phyloP scores from a whole-genome alignment of 169 alveolate species.

The Plasmodium billcollinsi region DNA sequence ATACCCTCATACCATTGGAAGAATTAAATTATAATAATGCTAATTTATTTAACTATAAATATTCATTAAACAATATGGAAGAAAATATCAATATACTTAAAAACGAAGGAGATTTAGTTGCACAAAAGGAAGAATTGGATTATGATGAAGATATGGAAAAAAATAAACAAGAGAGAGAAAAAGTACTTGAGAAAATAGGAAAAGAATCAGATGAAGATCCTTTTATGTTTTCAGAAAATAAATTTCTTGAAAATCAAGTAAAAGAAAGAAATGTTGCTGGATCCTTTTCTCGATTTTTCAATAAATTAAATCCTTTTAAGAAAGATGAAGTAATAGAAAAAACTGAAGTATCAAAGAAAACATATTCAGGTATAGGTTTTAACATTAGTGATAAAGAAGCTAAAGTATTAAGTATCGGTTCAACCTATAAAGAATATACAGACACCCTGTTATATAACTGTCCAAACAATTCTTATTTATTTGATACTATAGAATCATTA shows the following conservation, averaged over 20 bases:
- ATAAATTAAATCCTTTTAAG: conserved; percentile 32
- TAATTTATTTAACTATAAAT: too few relatives aligned
- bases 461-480: conserved; percentile 23
- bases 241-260: neutral
- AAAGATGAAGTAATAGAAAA: conserved; percentile 6
- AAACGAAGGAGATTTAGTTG: neutral
- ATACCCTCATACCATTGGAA: too few relatives aligned
- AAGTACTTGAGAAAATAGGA: neutral
- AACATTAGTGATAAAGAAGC: neutral
- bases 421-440: conserved; percentile 3
- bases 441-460: conserved; percentile 3
- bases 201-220: neutral
- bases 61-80: neutral
- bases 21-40: too few relatives aligned
- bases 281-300: conserved; percentile 13
- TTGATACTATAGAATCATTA: neutral
- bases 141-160: neutral
- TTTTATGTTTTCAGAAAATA: neutral
- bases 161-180: neutral
- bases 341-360: conserved; percentile 9
- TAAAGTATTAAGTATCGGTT: too few relatives aligned
- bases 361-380: neutral
- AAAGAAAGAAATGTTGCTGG: neutral
- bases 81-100: neutral
- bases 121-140: neutral